Conservation (phyloP, 2,329 filamentous ascomycete genomes). For the Neurospora sp. region DNA sequence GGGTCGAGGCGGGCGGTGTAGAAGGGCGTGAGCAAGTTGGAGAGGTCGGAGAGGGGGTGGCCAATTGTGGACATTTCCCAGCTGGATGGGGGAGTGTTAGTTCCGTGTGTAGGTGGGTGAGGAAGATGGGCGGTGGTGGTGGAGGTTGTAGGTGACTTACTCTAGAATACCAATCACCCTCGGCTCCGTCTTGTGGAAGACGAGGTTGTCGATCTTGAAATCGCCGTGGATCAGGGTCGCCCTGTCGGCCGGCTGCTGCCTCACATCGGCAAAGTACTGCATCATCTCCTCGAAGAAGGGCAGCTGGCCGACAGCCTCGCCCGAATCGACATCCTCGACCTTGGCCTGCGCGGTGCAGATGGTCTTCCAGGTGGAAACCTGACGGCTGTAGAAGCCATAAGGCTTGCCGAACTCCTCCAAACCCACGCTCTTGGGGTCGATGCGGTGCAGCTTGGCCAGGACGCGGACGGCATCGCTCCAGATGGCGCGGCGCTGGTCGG, state of each 20-base stretch:
- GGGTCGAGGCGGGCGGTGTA: conserved; percentile 26
- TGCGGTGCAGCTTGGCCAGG: conserved; percentile 74
- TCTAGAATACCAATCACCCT: conserved; percentile 88
- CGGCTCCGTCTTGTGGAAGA: conserved; percentile 83
- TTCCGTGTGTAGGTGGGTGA: neutral
- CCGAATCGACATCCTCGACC: conserved; percentile 67
- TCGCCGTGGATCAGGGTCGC: conserved; percentile 83
- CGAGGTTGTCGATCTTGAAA: conserved; percentile 88
- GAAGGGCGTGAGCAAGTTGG: conserved; percentile 59
- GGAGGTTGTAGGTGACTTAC: conserved; percentile 31
- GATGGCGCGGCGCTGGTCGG: conserved; percentile 64
- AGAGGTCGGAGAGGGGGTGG: conserved; percentile 86
- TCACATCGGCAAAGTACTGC: conserved; percentile 61
- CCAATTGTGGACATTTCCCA: conserved; percentile 99
- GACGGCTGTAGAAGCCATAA: conserved; percentile 73
- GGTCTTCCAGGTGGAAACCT: conserved; percentile 71
- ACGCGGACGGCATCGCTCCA: conserved; percentile 80
- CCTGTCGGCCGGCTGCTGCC: conserved; percentile 65
- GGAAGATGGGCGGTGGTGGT: neutral
- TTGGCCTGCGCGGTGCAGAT: conserved; percentile 72
- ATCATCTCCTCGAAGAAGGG: conserved; percentile 77
- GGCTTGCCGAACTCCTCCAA: conserved; percentile 65
- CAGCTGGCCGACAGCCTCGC: conserved; percentile 67
- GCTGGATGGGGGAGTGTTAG: conserved; percentile 26
- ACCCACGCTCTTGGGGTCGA: conserved; percentile 56